These are phyloP conservation scores for Mycena floridula DNA, from an alignment of 768 basidiomycete genomes.

Conservation along the genomic window DNA sequence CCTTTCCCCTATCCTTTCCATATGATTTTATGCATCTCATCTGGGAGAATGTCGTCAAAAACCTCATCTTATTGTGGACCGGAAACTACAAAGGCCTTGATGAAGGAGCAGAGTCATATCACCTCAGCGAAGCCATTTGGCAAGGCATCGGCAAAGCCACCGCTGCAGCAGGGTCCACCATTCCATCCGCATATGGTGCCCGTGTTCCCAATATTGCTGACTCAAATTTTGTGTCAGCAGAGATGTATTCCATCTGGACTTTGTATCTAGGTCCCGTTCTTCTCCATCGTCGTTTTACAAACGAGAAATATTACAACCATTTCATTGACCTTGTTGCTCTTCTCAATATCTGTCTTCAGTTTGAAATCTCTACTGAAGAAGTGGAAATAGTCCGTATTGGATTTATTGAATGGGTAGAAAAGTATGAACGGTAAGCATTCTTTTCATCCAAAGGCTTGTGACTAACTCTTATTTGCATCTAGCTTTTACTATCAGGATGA, in stretches of 20 bases:
- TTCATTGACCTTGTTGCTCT: conserved; percentile 24
- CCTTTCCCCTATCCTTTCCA: conserved; percentile 21
- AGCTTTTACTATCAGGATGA: conserved; percentile 16
- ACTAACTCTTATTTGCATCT: background rate
- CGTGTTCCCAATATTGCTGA: no score
- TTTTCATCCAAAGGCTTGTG: background rate
- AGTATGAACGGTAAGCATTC: conserved; percentile 22
- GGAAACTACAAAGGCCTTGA: conserved; percentile 25
- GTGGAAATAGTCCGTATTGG: conserved; percentile 13
- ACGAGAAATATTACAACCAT: conserved; percentile 21
- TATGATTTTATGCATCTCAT: conserved; percentile 33
- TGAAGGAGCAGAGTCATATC: conserved; percentile 14
- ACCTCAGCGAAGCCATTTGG: conserved; percentile 18
- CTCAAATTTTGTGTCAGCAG: conserved; percentile 19
- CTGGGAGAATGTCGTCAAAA: conserved; percentile 25
- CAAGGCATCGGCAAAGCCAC: conserved; percentile 21
- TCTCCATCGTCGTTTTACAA: conserved; percentile 16
- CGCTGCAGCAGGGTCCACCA: no score
- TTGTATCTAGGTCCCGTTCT: conserved; percentile 20
- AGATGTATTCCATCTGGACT: conserved; percentile 22
- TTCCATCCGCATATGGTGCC: no score
- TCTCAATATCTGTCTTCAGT: conserved; percentile 27
- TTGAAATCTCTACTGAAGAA: conserved; percentile 11
- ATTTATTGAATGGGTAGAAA: conserved; percentile 18
- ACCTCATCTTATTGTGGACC: conserved; percentile 25